Evolutionary conservation across 2,329 filamentous ascomycete genomes (phyloP).

Genomic region (Aspergillus hiratsukae): DNA sequence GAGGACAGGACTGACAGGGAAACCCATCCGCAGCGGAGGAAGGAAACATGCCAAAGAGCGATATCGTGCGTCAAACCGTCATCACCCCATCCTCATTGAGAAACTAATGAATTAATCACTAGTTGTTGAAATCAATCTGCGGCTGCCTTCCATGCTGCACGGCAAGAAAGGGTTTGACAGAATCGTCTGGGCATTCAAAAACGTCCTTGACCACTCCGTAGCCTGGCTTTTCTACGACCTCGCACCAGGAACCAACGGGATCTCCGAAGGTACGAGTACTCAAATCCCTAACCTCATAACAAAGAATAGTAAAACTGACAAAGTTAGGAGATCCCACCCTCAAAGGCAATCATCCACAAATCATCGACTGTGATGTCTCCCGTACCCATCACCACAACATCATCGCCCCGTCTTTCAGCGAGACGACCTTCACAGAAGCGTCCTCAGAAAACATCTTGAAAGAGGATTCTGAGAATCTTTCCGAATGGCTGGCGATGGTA

Average conservation of each 20-base stretch:
- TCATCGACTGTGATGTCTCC: slow-evolving; percentile 25
- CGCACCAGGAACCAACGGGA: slow-evolving; percentile 13
- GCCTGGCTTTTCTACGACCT: slow-evolving; percentile 77
- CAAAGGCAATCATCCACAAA: slow-evolving; percentile 36
- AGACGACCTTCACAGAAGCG: slow-evolving; percentile 21
- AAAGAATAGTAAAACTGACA: neutral
- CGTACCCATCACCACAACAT: slow-evolving; percentile 22
- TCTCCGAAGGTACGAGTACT: slow-evolving; percentile 40
- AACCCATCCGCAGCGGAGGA: slow-evolving; percentile 55
- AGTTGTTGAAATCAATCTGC: slow-evolving; percentile 76
- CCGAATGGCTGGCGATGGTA: slow-evolving; percentile 61
- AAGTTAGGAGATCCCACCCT: slow-evolving; percentile 27
- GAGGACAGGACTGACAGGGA: slow-evolving; percentile 72
- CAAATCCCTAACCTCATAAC: neutral
- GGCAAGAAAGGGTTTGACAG: slow-evolving; percentile 81
- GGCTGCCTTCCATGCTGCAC: slow-evolving; percentile 68
- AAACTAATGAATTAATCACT: slow-evolving; percentile 10
- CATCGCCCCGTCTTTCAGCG: slow-evolving; percentile 30
- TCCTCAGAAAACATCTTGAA: slow-evolving; percentile 49
- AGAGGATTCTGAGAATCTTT: slow-evolving; percentile 54
- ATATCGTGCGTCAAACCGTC: slow-evolving; percentile 57
- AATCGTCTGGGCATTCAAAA: slow-evolving; percentile 71
- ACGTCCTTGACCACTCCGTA: slow-evolving; percentile 63
- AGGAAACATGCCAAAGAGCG: slow-evolving; percentile 64
- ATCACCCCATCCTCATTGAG: neutral